phyloP scores from a whole-genome alignment of 768 basidiomycete genomes.

The Lactarius psammicola region DNA sequence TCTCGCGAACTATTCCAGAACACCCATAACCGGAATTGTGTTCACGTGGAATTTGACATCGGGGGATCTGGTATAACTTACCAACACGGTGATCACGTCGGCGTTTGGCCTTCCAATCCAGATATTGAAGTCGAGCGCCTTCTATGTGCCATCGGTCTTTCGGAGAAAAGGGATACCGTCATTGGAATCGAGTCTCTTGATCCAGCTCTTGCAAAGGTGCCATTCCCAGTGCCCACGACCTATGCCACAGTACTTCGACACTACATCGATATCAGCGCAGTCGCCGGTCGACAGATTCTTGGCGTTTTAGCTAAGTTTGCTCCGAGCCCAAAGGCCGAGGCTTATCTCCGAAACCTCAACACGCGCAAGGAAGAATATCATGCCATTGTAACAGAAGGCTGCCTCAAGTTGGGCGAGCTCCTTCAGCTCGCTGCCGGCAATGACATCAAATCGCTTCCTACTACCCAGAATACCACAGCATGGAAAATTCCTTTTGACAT shows the following conservation, averaged over 20 bases:
- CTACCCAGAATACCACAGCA: conserved; percentile 68
- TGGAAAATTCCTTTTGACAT: conserved; percentile 98
- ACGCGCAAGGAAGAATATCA: conserved; percentile 87
- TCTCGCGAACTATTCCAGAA: conserved; percentile 82
- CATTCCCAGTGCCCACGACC: conserved; percentile 96
- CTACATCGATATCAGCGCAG: conserved; percentile 95
- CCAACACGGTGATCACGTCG: conserved; percentile 97
- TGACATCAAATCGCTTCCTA: conserved; percentile 55
- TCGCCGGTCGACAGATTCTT: conserved; percentile 92
- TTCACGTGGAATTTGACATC: conserved; percentile 90
- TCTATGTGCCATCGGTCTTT: conserved; percentile 80
- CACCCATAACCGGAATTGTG: conserved; percentile 81
- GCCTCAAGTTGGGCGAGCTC: conserved; percentile 90
- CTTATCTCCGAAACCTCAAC: conserved; percentile 71
- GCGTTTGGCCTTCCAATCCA: conserved; percentile 95
- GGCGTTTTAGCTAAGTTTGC: conserved; percentile 86
- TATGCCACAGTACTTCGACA: conserved; percentile 91
- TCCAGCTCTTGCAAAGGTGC: conserved; percentile 95
- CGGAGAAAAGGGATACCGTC: conserved; percentile 74
- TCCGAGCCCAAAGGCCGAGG: conserved; percentile 74
- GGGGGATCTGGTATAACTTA: conserved; percentile 97
- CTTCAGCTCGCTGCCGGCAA: conserved; percentile 89
- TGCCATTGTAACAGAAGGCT: conserved; percentile 69
- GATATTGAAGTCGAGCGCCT: conserved; percentile 89
- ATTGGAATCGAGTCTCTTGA: conserved; percentile 97